A percentile compares a stretch with the other conserved stretches of the same genome.
phyloP scores from a whole-genome alignment of 345 rosid species.

The Clausena lansium region DNA sequence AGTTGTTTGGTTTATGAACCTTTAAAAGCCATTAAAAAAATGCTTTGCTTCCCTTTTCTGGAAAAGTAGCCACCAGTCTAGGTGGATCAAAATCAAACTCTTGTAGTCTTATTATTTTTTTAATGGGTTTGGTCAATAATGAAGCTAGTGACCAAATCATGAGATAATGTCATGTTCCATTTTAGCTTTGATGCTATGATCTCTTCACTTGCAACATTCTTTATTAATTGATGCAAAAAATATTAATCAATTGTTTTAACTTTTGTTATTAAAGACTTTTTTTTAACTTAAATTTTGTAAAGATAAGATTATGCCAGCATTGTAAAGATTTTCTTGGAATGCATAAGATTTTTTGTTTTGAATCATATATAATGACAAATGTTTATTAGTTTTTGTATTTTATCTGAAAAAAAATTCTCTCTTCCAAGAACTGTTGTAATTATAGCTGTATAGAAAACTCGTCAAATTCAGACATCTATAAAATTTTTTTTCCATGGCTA shows the following conservation, averaged over 20 bases:
- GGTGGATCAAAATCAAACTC: not conserved
- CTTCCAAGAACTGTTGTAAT: too few species aligned
- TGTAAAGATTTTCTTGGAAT: not conserved
- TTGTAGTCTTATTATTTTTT: not conserved
- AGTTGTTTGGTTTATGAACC: not conserved
- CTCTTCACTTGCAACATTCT: slow-evolving; percentile 3
- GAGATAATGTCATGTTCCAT: not conserved
- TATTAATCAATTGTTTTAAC: too few species aligned
- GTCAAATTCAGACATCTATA: too few species aligned
- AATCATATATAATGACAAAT: too few species aligned
- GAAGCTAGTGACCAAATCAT: not conserved
- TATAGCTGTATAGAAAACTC: too few species aligned
- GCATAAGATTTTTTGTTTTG: not conserved
- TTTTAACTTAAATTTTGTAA: too few species aligned
- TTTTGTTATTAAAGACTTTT: not conserved
- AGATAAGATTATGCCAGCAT: not conserved
- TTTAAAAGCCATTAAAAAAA: not conserved
- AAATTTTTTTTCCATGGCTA: too few species aligned
- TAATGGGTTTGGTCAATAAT: slow-evolving; percentile 3
- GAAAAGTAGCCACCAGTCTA: not conserved
- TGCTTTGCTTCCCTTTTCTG: not conserved
- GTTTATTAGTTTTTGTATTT: too few species aligned
- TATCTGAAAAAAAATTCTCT: too few species aligned
- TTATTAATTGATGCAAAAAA: not conserved
- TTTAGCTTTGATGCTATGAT: not conserved